These are phyloP conservation scores for Vicia sativa DNA, from an alignment of 306 rosid genomes.

Conservation along the genomic window DNA sequence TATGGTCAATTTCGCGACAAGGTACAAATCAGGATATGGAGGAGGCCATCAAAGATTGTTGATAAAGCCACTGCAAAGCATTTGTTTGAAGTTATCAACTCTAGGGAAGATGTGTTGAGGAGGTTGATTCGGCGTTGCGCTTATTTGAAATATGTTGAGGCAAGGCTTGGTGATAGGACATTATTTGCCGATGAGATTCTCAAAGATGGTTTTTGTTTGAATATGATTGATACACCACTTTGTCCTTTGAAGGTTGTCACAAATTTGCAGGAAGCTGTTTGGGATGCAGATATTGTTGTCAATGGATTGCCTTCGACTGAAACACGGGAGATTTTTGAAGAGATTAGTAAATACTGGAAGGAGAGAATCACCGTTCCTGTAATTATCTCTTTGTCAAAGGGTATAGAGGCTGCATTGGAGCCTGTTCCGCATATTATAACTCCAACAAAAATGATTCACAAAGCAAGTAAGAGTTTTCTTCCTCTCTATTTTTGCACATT, in stretches of 20 bases:
- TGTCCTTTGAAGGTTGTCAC: conserved; percentile 91
- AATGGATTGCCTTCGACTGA: conserved; percentile 97
- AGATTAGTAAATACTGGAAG: conserved; percentile 84
- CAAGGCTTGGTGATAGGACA: conserved; percentile 91
- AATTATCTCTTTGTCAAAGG: conserved; percentile 81
- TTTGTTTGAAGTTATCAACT: conserved; percentile 84
- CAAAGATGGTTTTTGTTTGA: conserved; percentile 90
- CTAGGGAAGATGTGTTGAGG: conserved; percentile 83
- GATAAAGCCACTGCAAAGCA: conserved; percentile 78
- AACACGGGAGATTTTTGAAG: conserved; percentile 80
- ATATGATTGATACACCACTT: conserved; percentile 94
- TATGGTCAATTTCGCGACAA: conserved; percentile 85
- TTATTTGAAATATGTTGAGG: conserved; percentile 84
- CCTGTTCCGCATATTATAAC: conserved; percentile 88
- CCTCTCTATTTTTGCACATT: neutral
- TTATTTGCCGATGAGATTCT: conserved; percentile 84
- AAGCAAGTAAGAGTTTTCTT: conserved; percentile 68
- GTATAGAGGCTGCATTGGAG: conserved; percentile 82
- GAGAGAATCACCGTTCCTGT: conserved; percentile 84
- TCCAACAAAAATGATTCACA: conserved; percentile 81
- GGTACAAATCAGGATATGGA: conserved; percentile 81
- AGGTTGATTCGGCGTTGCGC: conserved; percentile 91
- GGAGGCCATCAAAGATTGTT: conserved; percentile 69
- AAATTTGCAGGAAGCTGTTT: conserved; percentile 93
- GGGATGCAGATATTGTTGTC: conserved; percentile 94